A percentile compares a stretch with the other conserved stretches of the same genome.
phyloP scores from a whole-genome alignment of 2,329 filamentous ascomycete genomes.

The Helotiales sp. region DNA sequence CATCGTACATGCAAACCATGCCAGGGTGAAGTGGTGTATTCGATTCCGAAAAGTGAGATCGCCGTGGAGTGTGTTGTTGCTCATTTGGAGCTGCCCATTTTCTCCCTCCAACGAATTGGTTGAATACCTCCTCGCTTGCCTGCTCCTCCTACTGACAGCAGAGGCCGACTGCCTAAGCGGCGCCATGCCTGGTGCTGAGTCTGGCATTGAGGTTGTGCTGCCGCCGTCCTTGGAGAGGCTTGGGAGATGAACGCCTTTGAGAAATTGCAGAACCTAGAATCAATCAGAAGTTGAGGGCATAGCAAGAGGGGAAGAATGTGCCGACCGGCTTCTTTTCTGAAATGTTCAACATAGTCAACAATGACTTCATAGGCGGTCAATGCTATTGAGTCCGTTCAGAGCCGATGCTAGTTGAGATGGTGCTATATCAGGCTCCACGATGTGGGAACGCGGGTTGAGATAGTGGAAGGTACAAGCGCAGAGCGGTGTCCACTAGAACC shows the following conservation, averaged over 20 bases:
- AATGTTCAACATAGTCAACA: too few species aligned
- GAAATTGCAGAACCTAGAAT: neutral
- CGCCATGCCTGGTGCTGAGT: neutral
- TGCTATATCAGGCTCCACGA: too few species aligned
- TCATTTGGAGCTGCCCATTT: conserved; percentile 12
- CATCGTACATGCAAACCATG: conserved; percentile 74
- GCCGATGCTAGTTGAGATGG: too few species aligned
- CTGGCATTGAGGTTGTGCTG: neutral
- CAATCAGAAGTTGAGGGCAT: neutral
- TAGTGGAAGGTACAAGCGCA: too few species aligned
- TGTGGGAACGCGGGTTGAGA: too few species aligned
- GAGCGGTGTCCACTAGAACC: too few species aligned
- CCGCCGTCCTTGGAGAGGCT: neutral
- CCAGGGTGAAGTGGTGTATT: conserved; percentile 30
- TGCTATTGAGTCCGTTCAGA: too few species aligned
- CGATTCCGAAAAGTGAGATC: conserved; percentile 24
- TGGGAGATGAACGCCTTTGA: neutral
- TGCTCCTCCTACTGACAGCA: neutral
- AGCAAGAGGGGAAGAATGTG: neutral
- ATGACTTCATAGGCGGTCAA: too few species aligned
- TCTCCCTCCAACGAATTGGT: conserved; percentile 23
- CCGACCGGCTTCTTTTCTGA: neutral
- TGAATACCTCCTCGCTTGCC: conserved; percentile 7
- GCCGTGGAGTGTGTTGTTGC: conserved; percentile 13
- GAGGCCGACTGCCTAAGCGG: neutral